phyloP scores from a whole-genome alignment of 2,329 filamentous ascomycete genomes.

The Metarhizium rileyi region DNA sequence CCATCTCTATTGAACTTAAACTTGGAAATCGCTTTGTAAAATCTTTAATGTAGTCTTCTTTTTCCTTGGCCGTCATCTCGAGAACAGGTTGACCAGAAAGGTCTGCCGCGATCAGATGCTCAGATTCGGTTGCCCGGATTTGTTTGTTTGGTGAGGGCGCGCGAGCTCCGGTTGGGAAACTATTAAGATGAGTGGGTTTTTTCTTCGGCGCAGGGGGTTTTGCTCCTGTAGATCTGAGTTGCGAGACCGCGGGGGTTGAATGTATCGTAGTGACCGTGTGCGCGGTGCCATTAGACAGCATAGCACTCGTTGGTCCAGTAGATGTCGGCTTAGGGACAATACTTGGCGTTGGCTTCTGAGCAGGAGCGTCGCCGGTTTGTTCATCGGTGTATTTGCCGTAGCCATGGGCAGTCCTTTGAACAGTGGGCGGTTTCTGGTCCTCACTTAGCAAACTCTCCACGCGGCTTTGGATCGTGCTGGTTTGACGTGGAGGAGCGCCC shows the following conservation, averaged over 20 bases:
- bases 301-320: neutral
- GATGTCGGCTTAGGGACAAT: conserved; percentile 40
- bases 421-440: conserved; percentile 49
- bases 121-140: conserved; percentile 16
- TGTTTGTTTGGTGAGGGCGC: conserved; percentile 37
- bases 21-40: conserved; percentile 86
- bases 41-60: conserved; percentile 55
- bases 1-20: conserved; percentile 76
- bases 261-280: conserved; percentile 11
- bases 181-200: conserved; percentile 53
- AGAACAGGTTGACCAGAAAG: conserved; percentile 38
- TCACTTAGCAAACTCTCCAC: conserved; percentile 81
- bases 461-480: conserved; percentile 75
- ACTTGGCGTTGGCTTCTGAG: conserved; percentile 31
- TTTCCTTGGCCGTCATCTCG: conserved; percentile 47
- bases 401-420: conserved; percentile 68
- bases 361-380: conserved; percentile 24
- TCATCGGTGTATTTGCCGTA: conserved; percentile 78
- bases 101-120: conserved; percentile 35
- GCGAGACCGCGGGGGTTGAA: conserved; percentile 14
- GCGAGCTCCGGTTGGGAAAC: conserved; percentile 34
- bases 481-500: conserved; percentile 54
- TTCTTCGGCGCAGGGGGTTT: conserved; percentile 50
- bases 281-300: neutral
- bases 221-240: conserved; percentile 14